Percentiles rank a stretch among this genome's conserved stretches.
phyloP scores from a whole-genome alignment of 306 rosid genomes.

The Rosa rugosa region DNA sequence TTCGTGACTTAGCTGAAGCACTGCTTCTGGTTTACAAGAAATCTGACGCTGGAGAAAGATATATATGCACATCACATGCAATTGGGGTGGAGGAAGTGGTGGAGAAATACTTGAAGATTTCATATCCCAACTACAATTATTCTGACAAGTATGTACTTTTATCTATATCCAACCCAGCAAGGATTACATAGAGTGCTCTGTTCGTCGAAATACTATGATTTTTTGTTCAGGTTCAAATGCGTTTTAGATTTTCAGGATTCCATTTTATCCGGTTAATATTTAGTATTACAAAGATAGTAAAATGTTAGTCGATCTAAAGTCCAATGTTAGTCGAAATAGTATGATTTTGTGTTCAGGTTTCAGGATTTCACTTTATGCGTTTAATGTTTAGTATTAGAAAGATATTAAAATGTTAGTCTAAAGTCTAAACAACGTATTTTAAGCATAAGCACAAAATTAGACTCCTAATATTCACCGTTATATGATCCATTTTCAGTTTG shows the following conservation, averaged over 20 bases:
- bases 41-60: conserved; percentile 50
- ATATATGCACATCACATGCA: conserved; percentile 36
- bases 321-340: too few species aligned
- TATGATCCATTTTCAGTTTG: background rate
- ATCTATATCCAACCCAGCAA: background rate
- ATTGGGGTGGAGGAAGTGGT: conserved; percentile 26
- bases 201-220: background rate
- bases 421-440: background rate
- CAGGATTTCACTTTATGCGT: too few species aligned
- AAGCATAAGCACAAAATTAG: background rate
- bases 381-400: too few species aligned
- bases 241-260: background rate
- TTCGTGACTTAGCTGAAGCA: conserved; percentile 50
- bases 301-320: too few species aligned
- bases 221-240: background rate
- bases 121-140: conserved; percentile 45
- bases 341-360: too few species aligned
- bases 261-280: too few species aligned
- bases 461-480: background rate
- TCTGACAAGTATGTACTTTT: background rate
- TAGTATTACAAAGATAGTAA: background rate
- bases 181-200: background rate
- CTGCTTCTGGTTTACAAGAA: conserved; percentile 47
- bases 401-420: too few species aligned
- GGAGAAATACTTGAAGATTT: conserved; percentile 37